Evolutionary conservation across 2,329 filamentous ascomycete species (phyloP).

Genomic region (Sphaerostilbella broomeana): DNA sequence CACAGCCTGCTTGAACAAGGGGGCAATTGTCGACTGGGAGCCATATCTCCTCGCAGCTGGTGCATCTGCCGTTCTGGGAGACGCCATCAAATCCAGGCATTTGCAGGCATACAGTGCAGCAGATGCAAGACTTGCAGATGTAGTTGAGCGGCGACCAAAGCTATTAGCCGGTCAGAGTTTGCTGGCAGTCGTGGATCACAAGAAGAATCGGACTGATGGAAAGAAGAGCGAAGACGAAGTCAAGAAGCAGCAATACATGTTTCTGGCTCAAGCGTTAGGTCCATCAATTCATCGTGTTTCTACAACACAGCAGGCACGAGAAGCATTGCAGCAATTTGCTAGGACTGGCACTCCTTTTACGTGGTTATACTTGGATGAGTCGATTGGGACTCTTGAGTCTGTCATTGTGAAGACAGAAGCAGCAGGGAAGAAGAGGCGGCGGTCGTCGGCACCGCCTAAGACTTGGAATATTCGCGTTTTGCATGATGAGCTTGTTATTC

Average conservation of each 20-base stretch:
- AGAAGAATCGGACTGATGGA: slow-evolving; percentile 54
- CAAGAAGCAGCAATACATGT: slow-evolving; percentile 63
- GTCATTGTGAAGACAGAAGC: slow-evolving; percentile 34
- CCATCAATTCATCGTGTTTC: slow-evolving; percentile 62
- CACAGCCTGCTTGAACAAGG: slow-evolving; percentile 58
- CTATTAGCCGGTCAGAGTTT: slow-evolving; percentile 60
- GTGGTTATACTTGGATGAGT: slow-evolving; percentile 73
- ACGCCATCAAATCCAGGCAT: slow-evolving; percentile 68
- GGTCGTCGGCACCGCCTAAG: slow-evolving; percentile 22
- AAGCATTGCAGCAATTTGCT: slow-evolving; percentile 47
- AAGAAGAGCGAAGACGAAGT: slow-evolving; percentile 27
- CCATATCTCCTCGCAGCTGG: slow-evolving; percentile 83
- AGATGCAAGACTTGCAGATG: slow-evolving; percentile 48
- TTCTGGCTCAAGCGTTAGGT: slow-evolving; percentile 72
- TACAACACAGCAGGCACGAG: slow-evolving; percentile 59
- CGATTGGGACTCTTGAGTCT: slow-evolving; percentile 46
- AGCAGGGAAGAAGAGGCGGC: slow-evolving; percentile 36
- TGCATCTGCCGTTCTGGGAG: slow-evolving; percentile 66
- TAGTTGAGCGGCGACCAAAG: slow-evolving; percentile 53
- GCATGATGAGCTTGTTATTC: slow-evolving; percentile 80
- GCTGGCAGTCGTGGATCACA: slow-evolving; percentile 58
- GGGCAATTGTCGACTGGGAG: slow-evolving; percentile 62
- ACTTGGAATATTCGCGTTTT: slow-evolving; percentile 58
- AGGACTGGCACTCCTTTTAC: slow-evolving; percentile 50
- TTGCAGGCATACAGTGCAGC: slow-evolving; percentile 54